Base-by-base conservation (phyloP, 257 asterid species). In the Primulina huaijiensis region DNA sequence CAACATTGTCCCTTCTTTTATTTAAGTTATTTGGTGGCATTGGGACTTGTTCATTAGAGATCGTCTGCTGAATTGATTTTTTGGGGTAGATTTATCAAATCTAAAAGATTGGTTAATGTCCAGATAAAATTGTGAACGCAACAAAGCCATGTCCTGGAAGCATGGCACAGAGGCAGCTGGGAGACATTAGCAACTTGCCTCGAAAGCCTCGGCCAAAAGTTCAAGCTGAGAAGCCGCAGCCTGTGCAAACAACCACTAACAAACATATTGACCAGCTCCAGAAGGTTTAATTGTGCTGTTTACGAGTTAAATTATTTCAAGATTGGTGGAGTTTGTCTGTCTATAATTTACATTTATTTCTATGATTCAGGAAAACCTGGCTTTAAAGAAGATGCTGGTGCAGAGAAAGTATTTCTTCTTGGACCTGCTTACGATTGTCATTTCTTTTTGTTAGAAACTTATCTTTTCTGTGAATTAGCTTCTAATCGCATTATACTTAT, bases 391-490 rank as follows among this genome's bases (percentile, higher is more conserved):
- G 81, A 77, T 86, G 70, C 30, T 91, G 79, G 90, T 79, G 7
- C 95, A 87, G 67, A 84, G 88, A 82, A 81, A 84, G 97, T 89
- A 91, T 87, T 92, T 90, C 82, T 75, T 74, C 33, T 8, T 74
- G 8, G 46, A 53, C 30, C 19, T 16, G 40, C 25, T 62, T 74
- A 38, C 63, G 71, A 52, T 64, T 50, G 6, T 11, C 30, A 30
- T 53, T 64, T 62, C 29, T 63, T 66, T 64, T 35, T 50, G 30
- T 50, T 74, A 69, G 50, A 6, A 40, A 20, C 59, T 20, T 61
- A 57, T 8, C 50, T 7, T 66, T 69, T 37, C 38, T n/a, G 10
- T 6, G 1, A 62, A 23, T 31, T 23, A 29, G 76, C 43, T 56
- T 60, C 59, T 59, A 60, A 20, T 69, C 58, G 60, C 21, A 2